These are phyloP conservation scores for Candida stauntonica DNA, from an alignment of 805 yeast genomes.

Conservation along the genomic window DNA sequence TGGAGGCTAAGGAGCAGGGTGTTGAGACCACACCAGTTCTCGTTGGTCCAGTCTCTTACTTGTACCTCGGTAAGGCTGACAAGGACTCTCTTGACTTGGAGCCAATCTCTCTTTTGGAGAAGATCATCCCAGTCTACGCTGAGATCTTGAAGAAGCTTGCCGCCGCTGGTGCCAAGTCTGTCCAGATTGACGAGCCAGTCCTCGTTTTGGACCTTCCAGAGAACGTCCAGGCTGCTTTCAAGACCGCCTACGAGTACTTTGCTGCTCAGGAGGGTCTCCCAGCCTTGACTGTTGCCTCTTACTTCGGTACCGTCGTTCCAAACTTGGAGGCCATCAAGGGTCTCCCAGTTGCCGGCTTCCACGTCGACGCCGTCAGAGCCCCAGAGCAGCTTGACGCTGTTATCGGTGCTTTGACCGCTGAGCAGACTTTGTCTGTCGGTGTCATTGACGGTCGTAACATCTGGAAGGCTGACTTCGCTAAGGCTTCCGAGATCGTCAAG, in stretches of 20 bases:
- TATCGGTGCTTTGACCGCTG: constrained; percentile 54
- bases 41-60: constrained; percentile 94
- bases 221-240: constrained; percentile 78
- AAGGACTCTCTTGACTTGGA: constrained; percentile 94
- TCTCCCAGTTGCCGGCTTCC: constrained; percentile 92
- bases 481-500: constrained; percentile 77
- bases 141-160: constrained; percentile 83
- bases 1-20: constrained; percentile 96
- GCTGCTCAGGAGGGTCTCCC: constrained; percentile 68
- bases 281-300: constrained; percentile 79
- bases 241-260: constrained; percentile 78
- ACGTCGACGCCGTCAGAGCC: constrained; percentile 92
- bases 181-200: constrained; percentile 97
- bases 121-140: constrained; percentile 89
- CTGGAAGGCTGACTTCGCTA: constrained; percentile 95
- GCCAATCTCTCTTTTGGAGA: constrained; percentile 85
- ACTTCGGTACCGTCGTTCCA: constrained; percentile 98
- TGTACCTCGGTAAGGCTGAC: constrained; percentile 96
- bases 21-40: constrained; percentile 96
- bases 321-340: constrained; percentile 85
- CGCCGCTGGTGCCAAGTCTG: constrained; percentile 91
- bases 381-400: constrained; percentile 94
- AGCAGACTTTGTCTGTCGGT: constrained; percentile 91
- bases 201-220: constrained; percentile 91
- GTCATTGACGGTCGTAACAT: constrained; percentile 98